These are phyloP conservation scores for Auriscalpium vulgare DNA, from an alignment of 768 basidiomycete species.

Conservation along the genomic window DNA sequence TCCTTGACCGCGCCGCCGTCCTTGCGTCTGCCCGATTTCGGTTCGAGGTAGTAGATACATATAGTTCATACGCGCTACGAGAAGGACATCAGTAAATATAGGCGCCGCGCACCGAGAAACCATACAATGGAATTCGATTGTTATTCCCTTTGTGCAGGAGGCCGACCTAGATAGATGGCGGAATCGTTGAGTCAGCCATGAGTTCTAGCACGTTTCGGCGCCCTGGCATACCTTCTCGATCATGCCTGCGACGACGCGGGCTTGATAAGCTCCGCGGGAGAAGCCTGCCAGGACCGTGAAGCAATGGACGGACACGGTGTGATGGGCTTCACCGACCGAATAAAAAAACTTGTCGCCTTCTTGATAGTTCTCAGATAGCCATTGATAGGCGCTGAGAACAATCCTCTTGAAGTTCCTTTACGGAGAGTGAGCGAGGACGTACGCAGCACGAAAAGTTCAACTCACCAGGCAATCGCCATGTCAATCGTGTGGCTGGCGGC, in stretches of 20 bases:
- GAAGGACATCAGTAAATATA: background rate
- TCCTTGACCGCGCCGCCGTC: background rate
- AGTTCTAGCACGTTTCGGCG: too few relatives aligned
- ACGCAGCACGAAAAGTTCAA: background rate
- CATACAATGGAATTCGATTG: slow-evolving; percentile 34
- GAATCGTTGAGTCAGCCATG: background rate
- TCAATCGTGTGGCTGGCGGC: slow-evolving; percentile 23
- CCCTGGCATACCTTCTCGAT: slow-evolving; percentile 25
- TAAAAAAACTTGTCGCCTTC: slow-evolving; percentile 32
- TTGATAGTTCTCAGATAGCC: slow-evolving; percentile 33
- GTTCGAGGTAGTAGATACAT: background rate
- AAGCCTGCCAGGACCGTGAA: slow-evolving; percentile 25
- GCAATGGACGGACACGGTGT: background rate
- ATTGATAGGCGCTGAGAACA: slow-evolving; percentile 30
- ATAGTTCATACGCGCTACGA: slow-evolving; percentile 30
- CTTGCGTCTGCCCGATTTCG: background rate
- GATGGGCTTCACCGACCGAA: slow-evolving; percentile 24
- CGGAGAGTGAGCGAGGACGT: background rate
- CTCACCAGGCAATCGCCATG: slow-evolving; percentile 31
- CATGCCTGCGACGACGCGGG: slow-evolving; percentile 36
- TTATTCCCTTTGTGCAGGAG: slow-evolving; percentile 32
- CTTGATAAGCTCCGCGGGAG: slow-evolving; percentile 42
- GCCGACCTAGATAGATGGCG: slow-evolving; percentile 29
- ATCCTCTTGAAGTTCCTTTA: slow-evolving; percentile 28
- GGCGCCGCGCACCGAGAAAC: background rate